These are phyloP conservation scores for Daldinia grandis DNA, from an alignment of 495 filamentous ascomycete species.

Conservation along the genomic window DNA sequence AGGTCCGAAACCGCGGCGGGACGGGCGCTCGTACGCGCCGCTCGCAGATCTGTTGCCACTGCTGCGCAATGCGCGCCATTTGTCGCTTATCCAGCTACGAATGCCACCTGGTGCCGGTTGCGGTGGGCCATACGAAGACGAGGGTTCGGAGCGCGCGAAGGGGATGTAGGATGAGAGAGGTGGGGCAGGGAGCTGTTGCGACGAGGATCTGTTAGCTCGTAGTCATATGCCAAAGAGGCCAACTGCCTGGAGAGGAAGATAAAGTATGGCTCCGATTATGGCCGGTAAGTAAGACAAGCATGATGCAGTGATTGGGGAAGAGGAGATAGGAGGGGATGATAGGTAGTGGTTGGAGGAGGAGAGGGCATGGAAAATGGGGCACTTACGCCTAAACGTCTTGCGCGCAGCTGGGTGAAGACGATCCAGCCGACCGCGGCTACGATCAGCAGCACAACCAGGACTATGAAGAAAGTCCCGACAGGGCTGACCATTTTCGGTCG, in stretches of 20 bases:
- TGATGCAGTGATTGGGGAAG: slow-evolving; percentile 31
- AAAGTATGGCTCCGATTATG: slow-evolving; percentile 24
- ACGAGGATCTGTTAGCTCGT: slow-evolving; percentile 4
- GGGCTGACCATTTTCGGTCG: slow-evolving; percentile 52
- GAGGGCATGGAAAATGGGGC: slow-evolving; percentile 1
- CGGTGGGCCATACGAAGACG: slow-evolving; percentile 54
- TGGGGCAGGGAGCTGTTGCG: slow-evolving; percentile 64
- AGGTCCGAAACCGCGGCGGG: slow-evolving; percentile 55
- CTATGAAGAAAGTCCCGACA: slow-evolving; percentile 57
- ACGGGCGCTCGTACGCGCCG: slow-evolving; percentile 68
- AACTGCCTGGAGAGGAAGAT: not conserved
- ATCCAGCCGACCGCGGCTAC: slow-evolving; percentile 58
- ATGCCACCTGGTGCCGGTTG: slow-evolving; percentile 66
- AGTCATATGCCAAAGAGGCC: not conserved
- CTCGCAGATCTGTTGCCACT: slow-evolving; percentile 61
- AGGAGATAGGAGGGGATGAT: slow-evolving; percentile 34
- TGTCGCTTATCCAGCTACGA: slow-evolving; percentile 65
- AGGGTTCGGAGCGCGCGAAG: slow-evolving; percentile 50
- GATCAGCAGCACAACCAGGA: slow-evolving; percentile 60
- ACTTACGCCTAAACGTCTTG: slow-evolving; percentile 67
- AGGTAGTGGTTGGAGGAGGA: slow-evolving; percentile 1
- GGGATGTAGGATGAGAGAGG: slow-evolving; percentile 68
- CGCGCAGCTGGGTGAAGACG: slow-evolving; percentile 66
- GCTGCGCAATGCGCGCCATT: slow-evolving; percentile 57
- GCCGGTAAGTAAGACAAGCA: slow-evolving; percentile 31